A percentile compares a stretch with the other conserved stretches of the same genome.
phyloP scores from a whole-genome alignment of 83 land plant species.

The Picea engelmannii region DNA sequence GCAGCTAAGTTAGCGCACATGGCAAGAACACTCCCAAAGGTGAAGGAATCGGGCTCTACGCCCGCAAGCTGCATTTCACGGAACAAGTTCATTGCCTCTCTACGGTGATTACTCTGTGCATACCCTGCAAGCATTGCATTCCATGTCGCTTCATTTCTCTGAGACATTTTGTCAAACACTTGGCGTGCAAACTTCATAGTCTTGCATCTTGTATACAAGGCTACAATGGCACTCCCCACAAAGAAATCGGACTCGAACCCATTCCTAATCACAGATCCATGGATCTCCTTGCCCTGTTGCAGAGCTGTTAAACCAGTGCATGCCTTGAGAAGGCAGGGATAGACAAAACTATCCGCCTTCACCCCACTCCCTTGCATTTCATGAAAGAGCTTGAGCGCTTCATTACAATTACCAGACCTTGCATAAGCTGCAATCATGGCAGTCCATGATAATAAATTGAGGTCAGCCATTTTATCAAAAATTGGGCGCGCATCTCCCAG shows the following conservation, averaged over 20 bases:
- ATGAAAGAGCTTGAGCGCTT: constrained; percentile 26
- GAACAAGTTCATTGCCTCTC: constrained; percentile 25
- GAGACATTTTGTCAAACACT: constrained; percentile 46
- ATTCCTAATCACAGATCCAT: constrained; percentile 24
- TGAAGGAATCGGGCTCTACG: constrained; percentile 36
- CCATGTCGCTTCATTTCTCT: constrained; percentile 43
- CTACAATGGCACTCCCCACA: constrained; percentile 38
- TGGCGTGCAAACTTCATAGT: constrained; percentile 26
- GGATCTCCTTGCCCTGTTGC: constrained; percentile 26
- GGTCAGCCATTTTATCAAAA: constrained; percentile 29
- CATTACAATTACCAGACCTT: constrained; percentile 24
- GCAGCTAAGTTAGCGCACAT: constrained; percentile 32
- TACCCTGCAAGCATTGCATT: constrained; percentile 48
- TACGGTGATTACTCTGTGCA: constrained; percentile 20
- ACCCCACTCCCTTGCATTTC: constrained; percentile 33
- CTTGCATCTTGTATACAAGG: constrained; percentile 34
- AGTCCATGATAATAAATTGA: constrained; percentile 38
- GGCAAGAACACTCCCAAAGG: constrained; percentile 36
- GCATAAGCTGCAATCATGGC: constrained; percentile 39
- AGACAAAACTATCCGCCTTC: constrained; percentile 25
- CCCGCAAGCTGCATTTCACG: constrained; percentile 28
- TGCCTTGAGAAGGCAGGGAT: constrained; percentile 42
- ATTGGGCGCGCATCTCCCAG: constrained; percentile 33
- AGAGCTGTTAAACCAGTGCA: constrained; percentile 20
- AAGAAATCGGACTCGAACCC: constrained; percentile 28